phyloP scores from a whole-genome alignment of 306 rosid genomes.

The Oxytropis ochrocephala region DNA sequence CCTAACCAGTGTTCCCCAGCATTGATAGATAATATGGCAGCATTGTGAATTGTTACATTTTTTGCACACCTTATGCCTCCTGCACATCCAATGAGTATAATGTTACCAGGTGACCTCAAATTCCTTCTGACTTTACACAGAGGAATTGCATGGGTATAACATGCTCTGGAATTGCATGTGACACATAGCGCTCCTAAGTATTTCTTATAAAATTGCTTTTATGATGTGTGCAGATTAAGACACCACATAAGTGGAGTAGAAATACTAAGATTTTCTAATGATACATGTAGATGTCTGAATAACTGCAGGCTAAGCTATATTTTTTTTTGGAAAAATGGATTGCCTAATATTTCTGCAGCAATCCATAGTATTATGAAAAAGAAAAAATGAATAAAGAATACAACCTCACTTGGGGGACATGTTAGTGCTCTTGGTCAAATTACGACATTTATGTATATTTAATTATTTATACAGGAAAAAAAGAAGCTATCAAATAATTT shows the following conservation, averaged over 20 bases:
- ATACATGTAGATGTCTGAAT: constrained; percentile 9
- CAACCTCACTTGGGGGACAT: background rate
- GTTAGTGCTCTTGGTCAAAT: constrained; percentile 1
- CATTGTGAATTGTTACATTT: constrained; percentile 80
- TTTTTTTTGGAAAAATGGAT: no score
- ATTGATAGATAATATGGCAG: constrained; percentile 79
- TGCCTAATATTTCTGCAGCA: no score
- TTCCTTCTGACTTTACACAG: constrained; percentile 10
- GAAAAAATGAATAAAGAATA: no score
- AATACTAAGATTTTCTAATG: background rate
- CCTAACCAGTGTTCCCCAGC: constrained; percentile 99
- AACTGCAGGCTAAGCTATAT: background rate
- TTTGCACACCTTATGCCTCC: constrained; percentile 84
- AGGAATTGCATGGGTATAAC: background rate
- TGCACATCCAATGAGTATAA: constrained; percentile 30
- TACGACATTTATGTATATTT: background rate
- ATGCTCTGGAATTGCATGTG: constrained; percentile 6
- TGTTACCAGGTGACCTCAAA: background rate
- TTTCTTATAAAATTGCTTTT: background rate
- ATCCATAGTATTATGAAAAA: no score
- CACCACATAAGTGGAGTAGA: background rate
- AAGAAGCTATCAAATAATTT: constrained; percentile 11
- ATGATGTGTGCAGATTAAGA: constrained; percentile 12
- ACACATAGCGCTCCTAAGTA: background rate
- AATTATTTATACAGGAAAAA: background rate